phyloP scores from a whole-genome alignment of 225 moss, liverwort and hornwort species.

The Marchantia polymorpha region DNA sequence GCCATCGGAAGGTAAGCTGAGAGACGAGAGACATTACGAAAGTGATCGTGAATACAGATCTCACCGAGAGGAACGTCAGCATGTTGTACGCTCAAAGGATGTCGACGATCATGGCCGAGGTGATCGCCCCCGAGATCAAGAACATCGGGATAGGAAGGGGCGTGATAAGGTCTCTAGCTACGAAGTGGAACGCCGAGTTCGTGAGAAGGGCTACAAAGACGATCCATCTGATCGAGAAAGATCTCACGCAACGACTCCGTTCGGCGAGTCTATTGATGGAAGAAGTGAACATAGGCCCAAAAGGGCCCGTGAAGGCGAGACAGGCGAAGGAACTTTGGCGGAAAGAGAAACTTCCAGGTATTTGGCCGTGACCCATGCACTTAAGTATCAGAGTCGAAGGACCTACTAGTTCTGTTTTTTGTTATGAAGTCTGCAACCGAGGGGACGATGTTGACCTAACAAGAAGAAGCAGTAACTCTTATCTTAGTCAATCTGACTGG shows the following conservation, averaged over 20 bases:
- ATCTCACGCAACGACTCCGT: slow-evolving; percentile 10
- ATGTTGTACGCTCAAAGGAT: slow-evolving; percentile 28
- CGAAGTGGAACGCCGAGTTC: slow-evolving; percentile 34
- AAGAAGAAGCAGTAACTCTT: too few species aligned
- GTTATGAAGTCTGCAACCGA: too few species aligned
- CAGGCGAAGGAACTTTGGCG: slow-evolving; percentile 17
- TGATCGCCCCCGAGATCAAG: slow-evolving; percentile 36
- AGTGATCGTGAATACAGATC: slow-evolving; percentile 44
- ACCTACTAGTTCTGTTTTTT: too few species aligned
- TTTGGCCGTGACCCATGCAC: not conserved
- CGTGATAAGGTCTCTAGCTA: slow-evolving; percentile 26
- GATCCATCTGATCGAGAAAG: slow-evolving; percentile 33
- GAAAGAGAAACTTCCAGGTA: slow-evolving; percentile 43
- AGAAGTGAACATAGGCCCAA: slow-evolving; percentile 35
- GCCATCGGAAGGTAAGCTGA: slow-evolving; percentile 33
- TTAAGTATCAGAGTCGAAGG: too few species aligned
- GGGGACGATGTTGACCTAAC: too few species aligned
- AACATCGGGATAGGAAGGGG: slow-evolving; percentile 30
- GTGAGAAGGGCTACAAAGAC: slow-evolving; percentile 34
- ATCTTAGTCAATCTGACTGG: too few species aligned
- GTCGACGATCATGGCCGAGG: slow-evolving; percentile 32
- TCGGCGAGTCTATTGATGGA: slow-evolving; percentile 33
- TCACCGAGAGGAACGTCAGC: slow-evolving; percentile 35
- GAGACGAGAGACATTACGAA: slow-evolving; percentile 48
- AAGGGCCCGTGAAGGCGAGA: slow-evolving; percentile 39